These are phyloP conservation scores for Colletotrichum orchidophilum DNA, from an alignment of 2,329 filamentous ascomycete species.

Conservation along the genomic window DNA sequence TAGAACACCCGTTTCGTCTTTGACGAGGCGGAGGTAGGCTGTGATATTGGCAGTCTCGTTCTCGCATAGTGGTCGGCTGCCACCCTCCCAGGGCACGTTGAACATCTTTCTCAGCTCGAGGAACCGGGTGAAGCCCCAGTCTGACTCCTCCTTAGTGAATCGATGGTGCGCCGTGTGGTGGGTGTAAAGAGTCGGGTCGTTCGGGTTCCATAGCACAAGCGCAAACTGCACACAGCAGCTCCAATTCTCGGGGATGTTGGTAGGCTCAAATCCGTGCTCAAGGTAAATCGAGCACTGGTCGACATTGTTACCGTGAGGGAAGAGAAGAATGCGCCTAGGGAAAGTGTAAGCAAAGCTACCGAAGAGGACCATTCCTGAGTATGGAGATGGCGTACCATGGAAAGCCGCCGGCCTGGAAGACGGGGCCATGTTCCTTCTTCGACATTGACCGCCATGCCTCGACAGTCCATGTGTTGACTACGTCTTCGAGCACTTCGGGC, in stretches of 20 bases:
- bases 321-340: constrained; percentile 88
- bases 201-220: constrained; percentile 92
- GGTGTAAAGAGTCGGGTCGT: constrained; percentile 85
- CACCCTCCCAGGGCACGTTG: constrained; percentile 77
- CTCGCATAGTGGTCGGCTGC: constrained; percentile 76
- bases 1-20: constrained; percentile 87
- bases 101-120: constrained; percentile 89
- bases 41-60: constrained; percentile 82
- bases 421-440: constrained; percentile 86
- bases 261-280: constrained; percentile 86
- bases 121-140: constrained; percentile 99
- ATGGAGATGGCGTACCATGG: constrained; percentile 74
- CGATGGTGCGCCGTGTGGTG: constrained; percentile 91
- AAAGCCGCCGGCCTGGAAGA: constrained; percentile 85
- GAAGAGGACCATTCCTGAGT: not conserved
- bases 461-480: constrained; percentile 86
- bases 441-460: constrained; percentile 80
- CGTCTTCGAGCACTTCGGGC: constrained; percentile 81
- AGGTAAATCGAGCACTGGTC: constrained; percentile 96
- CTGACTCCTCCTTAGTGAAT: constrained; percentile 94
- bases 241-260: constrained; percentile 85
- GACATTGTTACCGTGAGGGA: constrained; percentile 93
- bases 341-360: constrained; percentile 33
- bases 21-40: constrained; percentile 82
- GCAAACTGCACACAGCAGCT: constrained; percentile 97